Percentiles rank a stretch among this genome's conserved stretches.
These are phyloP conservation scores for Acorus gramineus DNA, from an alignment of 106 monocot genomes.

Conservation along the genomic window DNA sequence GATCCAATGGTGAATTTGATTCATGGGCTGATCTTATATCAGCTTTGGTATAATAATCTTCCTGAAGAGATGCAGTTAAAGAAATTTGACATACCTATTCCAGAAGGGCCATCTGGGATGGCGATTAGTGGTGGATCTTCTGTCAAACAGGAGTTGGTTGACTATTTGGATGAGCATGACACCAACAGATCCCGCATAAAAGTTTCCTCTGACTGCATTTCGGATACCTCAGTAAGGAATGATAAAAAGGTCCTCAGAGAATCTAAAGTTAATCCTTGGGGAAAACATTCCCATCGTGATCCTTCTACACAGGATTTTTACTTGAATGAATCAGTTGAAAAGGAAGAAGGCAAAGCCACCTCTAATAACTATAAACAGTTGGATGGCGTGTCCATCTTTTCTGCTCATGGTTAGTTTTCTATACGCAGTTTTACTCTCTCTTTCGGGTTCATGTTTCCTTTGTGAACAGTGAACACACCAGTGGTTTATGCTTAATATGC, in stretches of 20 bases:
- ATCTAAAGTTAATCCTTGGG: conserved; percentile 3
- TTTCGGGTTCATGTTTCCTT: too few relatives aligned
- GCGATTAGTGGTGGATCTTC: conserved; percentile 4
- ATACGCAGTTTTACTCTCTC: too few relatives aligned
- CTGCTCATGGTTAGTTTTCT: conserved; percentile 41
- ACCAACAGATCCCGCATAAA: conserved; percentile 20
- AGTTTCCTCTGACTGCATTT: conserved; percentile 16
- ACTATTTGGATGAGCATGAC: conserved; percentile 40
- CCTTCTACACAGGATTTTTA: conserved; percentile 3
- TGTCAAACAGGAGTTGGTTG: conserved; percentile 15
- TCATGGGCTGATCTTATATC: conserved; percentile 59
- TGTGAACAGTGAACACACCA: too few relatives aligned
- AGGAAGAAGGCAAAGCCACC: conserved; percentile 9
- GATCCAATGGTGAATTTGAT: conserved; percentile 50
- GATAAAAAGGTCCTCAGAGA: conserved; percentile 8
- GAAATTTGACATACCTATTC: conserved; percentile 13
- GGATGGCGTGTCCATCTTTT: conserved; percentile 33
- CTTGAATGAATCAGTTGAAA: conserved; percentile 19
- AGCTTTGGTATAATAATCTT: conserved; percentile 58
- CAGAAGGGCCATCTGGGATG: conserved; percentile 8
- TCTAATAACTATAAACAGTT: conserved; percentile 8
- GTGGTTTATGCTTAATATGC: too few relatives aligned
- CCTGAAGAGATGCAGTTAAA: conserved; percentile 50
- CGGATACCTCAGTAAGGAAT: conserved; percentile 61
- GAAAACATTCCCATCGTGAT: conserved; percentile 5